Conservation (phyloP, 1,284 basidiomycete genomes). For the Violaceomyces palustris region DNA sequence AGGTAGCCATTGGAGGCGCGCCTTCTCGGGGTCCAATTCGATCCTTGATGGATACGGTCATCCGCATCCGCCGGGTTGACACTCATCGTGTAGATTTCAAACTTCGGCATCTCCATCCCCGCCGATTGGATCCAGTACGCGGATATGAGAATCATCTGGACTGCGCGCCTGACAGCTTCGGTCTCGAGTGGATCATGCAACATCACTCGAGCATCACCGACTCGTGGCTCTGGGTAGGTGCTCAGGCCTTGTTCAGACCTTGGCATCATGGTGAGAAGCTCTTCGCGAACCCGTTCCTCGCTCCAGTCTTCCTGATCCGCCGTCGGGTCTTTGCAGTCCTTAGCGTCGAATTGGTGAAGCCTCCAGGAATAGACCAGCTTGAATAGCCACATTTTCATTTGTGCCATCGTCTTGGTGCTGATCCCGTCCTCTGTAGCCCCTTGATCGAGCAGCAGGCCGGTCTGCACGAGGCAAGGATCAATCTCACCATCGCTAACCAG, state of each 20-base stretch:
- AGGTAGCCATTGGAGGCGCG: slow-evolving; percentile 22
- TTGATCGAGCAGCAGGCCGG: slow-evolving; percentile 32
- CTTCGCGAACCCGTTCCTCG: too few species aligned
- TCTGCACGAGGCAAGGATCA: slow-evolving; percentile 27
- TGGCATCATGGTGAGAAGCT: too few species aligned
- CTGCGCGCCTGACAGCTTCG: slow-evolving; percentile 17
- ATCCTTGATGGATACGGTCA: slow-evolving; percentile 34
- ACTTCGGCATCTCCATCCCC: slow-evolving; percentile 27
- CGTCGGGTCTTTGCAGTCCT: too few species aligned
- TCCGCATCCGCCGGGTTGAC: slow-evolving; percentile 22
- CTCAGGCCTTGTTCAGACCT: too few species aligned
- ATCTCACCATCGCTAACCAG: slow-evolving; percentile 32
- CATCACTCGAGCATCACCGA: slow-evolving; percentile 17
- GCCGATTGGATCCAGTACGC: slow-evolving; percentile 30
- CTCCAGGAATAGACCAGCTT: slow-evolving; percentile 29
- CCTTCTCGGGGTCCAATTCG: slow-evolving; percentile 29
- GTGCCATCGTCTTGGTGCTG: slow-evolving; percentile 24
- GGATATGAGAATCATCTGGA: slow-evolving; percentile 15
- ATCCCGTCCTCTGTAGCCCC: slow-evolving; percentile 37
- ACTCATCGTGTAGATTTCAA: slow-evolving; percentile 26
- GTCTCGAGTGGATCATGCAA: slow-evolving; percentile 27
- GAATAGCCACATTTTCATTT: slow-evolving; percentile 31
- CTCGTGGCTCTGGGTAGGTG: too few species aligned
- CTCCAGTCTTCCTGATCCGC: too few species aligned
- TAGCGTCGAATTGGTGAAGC: slow-evolving; percentile 28